phyloP scores from a whole-genome alignment of 495 filamentous ascomycete species.

The Hypoxylon fuscum region DNA sequence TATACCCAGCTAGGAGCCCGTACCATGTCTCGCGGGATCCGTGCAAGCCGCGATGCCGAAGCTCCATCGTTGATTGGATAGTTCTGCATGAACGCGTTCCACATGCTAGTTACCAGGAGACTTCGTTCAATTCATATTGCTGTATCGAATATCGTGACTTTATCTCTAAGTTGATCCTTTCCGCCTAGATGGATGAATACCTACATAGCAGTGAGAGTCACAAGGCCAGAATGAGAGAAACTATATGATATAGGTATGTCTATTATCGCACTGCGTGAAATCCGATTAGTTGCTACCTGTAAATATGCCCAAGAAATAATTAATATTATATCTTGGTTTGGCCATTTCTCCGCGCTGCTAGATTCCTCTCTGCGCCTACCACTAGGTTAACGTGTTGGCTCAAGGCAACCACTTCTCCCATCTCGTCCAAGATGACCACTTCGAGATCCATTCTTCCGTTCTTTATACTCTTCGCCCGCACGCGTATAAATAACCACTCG shows the following conservation, averaged over 20 bases:
- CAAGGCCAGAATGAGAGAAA: no score
- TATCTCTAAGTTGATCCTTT: no score
- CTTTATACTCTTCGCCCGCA: conserved; percentile 62
- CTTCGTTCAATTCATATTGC: not conserved
- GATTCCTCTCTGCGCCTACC: conserved; percentile 62
- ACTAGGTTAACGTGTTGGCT: conserved; percentile 69
- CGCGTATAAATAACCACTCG: conserved; percentile 70
- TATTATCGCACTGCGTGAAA: no score
- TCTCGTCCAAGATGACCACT: conserved; percentile 64
- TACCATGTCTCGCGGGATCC: conserved; percentile 7
- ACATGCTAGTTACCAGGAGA: not conserved
- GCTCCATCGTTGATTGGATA: conserved; percentile 7
- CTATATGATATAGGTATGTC: no score
- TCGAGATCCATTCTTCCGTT: conserved; percentile 71
- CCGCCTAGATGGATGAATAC: no score
- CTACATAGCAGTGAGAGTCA: no score
- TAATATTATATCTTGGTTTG: conserved; percentile 37
- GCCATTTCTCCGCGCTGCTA: conserved; percentile 47
- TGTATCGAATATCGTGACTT: not conserved
- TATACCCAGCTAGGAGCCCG: no score
- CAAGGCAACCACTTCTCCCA: conserved; percentile 66
- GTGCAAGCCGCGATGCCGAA: conserved; percentile 8
- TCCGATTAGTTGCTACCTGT: no score
- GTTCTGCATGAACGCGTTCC: not conserved
- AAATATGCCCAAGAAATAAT: no score